Percentiles rank a stretch among this genome's conserved stretches.
phyloP scores from a whole-genome alignment of 345 rosid genomes.

The Jatropha curcas region DNA sequence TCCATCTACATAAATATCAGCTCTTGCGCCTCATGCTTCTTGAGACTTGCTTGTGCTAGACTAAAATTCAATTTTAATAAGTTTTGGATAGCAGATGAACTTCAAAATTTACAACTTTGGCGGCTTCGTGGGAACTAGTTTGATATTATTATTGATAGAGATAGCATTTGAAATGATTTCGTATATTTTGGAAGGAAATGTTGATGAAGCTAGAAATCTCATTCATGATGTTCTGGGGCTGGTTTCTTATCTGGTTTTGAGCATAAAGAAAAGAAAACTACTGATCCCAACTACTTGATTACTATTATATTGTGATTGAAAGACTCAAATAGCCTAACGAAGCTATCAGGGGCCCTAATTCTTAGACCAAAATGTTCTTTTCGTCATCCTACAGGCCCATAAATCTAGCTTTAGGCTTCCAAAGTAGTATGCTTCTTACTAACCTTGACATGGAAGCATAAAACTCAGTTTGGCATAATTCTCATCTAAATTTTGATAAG shows the following conservation, averaged over 20 bases:
- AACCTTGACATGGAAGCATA: conserved; percentile 4
- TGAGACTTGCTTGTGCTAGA: background rate
- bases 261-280: background rate
- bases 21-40: background rate
- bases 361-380: background rate
- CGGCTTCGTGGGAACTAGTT: background rate
- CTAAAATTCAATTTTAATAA: background rate
- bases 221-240: background rate
- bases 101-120: background rate
- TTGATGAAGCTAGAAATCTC: background rate
- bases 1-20: background rate
- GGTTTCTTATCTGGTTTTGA: background rate
- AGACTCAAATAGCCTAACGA: background rate
- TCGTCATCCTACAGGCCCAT: background rate
- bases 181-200: background rate
- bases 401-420: background rate
- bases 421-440: background rate
- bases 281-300: background rate
- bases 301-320: background rate
- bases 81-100: background rate
- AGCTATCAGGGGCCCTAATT: background rate
- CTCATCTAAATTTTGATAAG: background rate
- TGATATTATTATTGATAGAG: background rate
- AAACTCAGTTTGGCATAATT: background rate
- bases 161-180: background rate